Base-by-base conservation (phyloP, 2,329 filamentous ascomycete species). In the Sporothrix variecibatus region DNA sequence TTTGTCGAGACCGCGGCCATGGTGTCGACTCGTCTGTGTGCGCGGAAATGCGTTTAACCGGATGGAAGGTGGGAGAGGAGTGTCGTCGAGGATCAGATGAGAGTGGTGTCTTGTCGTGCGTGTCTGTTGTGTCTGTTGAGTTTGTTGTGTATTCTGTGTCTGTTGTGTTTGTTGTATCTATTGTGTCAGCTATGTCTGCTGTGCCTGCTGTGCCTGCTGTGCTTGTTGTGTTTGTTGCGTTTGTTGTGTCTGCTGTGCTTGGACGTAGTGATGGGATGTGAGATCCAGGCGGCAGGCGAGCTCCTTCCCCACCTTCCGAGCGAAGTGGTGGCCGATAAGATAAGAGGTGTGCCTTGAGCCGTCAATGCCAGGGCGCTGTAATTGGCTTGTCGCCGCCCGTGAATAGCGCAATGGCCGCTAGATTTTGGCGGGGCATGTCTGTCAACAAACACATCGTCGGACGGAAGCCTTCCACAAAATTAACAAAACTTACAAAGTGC, bases 1-100 rank as follows among this genome's bases (percentile, higher is more conserved):
- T 76, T 76, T 17, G 8, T 38, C 20, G 75, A 76, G 2, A 38
- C 65, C 38, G 40, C 38, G 70, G 75, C 71, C 15, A 26, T 71
- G 23, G 53, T 6, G 38, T 12, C 26, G 15, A 12, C 40, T 40
- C 12, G 43, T 43, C 9, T 43, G 43, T 49, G 43, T 49, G 43
- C 15, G 15, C n/a, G 23, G 9, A 26, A 23, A 8, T 26, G n/a
- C n/a, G 8, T 8, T 34, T 34, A 8, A 2, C 8, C 34, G 34
- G 34, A 34, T 34, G 34, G 8, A 34, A 34, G 8, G 17, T 0
- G 23, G 26, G 8, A 38, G 12, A n/a, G 58, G 34, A 23, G 23
- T 28, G 62, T 67, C 12, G 62, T 67, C 12, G 62, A 3, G 38
- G n/a, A 5, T 43, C n/a, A 38, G 23, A 12, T 4, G 23, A 3